Evolutionary conservation across 2,329 filamentous ascomycete genomes (phyloP).

Genomic region (Exophiala bonariae): DNA sequence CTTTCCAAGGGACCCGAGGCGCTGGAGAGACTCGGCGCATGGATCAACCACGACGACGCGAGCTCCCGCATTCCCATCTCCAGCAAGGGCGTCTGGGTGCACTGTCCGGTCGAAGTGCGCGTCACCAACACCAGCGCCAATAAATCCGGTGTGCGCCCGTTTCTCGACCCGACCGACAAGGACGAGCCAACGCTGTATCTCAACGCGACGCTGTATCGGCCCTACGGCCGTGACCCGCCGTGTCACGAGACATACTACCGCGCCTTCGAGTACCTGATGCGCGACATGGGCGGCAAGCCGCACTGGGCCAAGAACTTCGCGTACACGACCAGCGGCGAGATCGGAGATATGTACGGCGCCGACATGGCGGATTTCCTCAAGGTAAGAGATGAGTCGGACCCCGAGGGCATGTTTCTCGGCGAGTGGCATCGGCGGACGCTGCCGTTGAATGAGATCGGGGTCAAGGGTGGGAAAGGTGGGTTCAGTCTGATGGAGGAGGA

Average conservation of each 20-base stretch:
- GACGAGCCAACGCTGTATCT: conserved; percentile 79
- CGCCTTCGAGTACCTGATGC: conserved; percentile 89
- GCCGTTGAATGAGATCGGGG: conserved; percentile 36
- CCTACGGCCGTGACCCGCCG: conserved; percentile 75
- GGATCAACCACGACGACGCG: conserved; percentile 73
- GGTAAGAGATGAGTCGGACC: conserved; percentile 70
- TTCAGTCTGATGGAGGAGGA: conserved; percentile 24
- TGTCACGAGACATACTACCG: conserved; percentile 78
- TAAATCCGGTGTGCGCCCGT: conserved; percentile 51
- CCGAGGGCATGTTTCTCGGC: conserved; percentile 83
- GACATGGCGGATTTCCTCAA: conserved; percentile 66
- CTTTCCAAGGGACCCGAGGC: conserved; percentile 84
- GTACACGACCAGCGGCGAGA: conserved; percentile 56
- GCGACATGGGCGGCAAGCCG: conserved; percentile 74
- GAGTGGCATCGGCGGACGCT: conserved; percentile 82
- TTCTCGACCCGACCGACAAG: conserved; percentile 69
- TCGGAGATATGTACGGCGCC: conserved; percentile 69
- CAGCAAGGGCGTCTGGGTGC: conserved; percentile 77
- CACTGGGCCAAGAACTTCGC: conserved; percentile 95
- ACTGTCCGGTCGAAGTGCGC: conserved; percentile 90
- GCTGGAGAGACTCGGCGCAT: conserved; percentile 76
- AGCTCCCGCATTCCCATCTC: conserved; percentile 74
- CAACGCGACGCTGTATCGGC: conserved; percentile 85
- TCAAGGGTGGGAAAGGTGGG: conserved; percentile 15
- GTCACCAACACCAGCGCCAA: conserved; percentile 66